Evolutionary conservation across 1,284 basidiomycete genomes (phyloP).

Genomic region (Fomitopsis schrenkii): DNA sequence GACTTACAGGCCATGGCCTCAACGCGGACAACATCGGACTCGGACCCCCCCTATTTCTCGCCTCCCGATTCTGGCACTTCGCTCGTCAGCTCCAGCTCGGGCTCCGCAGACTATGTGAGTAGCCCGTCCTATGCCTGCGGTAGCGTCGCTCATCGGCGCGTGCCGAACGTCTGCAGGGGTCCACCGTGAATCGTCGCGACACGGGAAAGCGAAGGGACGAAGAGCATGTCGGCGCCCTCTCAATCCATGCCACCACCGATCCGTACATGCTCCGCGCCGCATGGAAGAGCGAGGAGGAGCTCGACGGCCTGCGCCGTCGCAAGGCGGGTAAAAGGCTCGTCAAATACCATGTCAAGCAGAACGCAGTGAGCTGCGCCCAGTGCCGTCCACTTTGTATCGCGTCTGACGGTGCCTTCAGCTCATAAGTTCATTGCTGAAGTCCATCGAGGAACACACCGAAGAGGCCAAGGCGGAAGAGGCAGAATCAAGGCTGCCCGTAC

Average conservation of each 20-base stretch:
- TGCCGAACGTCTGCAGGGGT: background rate
- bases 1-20: background rate
- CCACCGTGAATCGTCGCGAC: constrained; percentile 21
- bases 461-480: constrained; percentile 69
- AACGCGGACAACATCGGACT: background rate
- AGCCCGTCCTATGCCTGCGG: background rate
- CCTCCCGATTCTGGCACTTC: background rate
- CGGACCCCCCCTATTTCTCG: background rate
- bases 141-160: background rate
- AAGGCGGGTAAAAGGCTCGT: constrained; percentile 61
- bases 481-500: constrained; percentile 58
- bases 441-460: constrained; percentile 81
- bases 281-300: constrained; percentile 55
- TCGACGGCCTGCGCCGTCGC: constrained; percentile 54
- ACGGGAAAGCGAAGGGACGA: constrained; percentile 23
- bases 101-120: background rate
- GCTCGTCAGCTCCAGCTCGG: background rate
- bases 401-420: constrained; percentile 41
- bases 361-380: constrained; percentile 50
- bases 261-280: constrained; percentile 59
- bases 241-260: constrained; percentile 31
- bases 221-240: constrained; percentile 17
- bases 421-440: constrained; percentile 81
- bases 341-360: constrained; percentile 79
- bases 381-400: background rate